Base-by-base conservation (phyloP, 345 rosid species). In the Salix exigua region DNA sequence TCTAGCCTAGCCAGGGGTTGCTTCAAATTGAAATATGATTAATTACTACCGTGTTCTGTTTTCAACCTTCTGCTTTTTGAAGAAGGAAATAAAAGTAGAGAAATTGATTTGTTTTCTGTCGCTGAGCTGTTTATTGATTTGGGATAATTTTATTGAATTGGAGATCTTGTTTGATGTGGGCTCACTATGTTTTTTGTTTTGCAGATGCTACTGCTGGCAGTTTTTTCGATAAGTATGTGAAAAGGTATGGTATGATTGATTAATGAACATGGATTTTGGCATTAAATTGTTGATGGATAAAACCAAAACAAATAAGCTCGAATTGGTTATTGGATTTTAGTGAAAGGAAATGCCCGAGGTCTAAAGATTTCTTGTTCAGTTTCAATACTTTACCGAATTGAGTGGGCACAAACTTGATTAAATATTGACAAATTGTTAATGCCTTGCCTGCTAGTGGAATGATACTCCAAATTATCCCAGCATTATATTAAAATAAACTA, bases 151-250 rank as follows among this genome's bases (percentile, higher is more conserved):
- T 62, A 62, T n/a, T 25, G 28, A 48, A 55, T 72, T 18, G 23
- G 74, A 60, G 48, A 23, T 30, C 40, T 68, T 38, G 66, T 66
- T 35, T 50, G 23, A 6, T 21, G 53, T 74, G 28, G 5, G 18
- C 13, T 70, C 19, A 48, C 3, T 38, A 40, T 33, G 16, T 66
- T 5, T 63, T 70, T 23, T 28, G 21, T 66, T 19, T 53, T 75
- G 82, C 83, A 91, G 99, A 83, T 83, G 97, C 90, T 58, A 70
- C 74, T 40, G 97, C 89, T 1, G 90, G 79, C 67, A 69, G 76
- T 82, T 40, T 86, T 6, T 70, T 86, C 28, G 97, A 94, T 79
- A 88, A 86, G 55, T 92, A 94, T 65, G 91, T 94, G 31, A 94
- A 90, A 85, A 90, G 85, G 95, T 94, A 82, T 38, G 85, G 95